Evolutionary conservation across 805 yeast species (phyloP).

Genomic region (Jamesozyma gamospora): DNA sequence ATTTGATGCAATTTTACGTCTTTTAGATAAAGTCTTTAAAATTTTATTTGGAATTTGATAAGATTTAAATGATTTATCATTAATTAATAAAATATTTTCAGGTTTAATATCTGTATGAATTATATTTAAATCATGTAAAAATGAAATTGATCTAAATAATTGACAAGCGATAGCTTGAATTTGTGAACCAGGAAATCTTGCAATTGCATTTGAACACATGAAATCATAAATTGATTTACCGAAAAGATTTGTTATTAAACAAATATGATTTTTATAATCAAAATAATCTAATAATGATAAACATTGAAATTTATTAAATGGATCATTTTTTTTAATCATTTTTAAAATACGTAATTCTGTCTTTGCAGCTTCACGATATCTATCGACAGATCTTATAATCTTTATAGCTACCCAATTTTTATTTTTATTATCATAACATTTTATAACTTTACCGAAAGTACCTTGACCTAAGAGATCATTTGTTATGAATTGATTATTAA

Average conservation of each 20-base stretch:
- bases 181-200: conserved; percentile 91
- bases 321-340: conserved; percentile 24
- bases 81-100: conserved; percentile 66
- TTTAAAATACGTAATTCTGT: conserved; percentile 75
- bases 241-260: conserved; percentile 81
- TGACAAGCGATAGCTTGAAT: conserved; percentile 84
- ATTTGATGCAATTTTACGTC: conserved; percentile 25
- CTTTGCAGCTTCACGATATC: conserved; percentile 91
- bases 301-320: conserved; percentile 59
- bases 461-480: conserved; percentile 79
- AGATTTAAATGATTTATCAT: conserved; percentile 17
- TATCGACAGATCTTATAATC: conserved; percentile 82
- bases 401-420: conserved; percentile 70
- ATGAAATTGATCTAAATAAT: conserved; percentile 73
- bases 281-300: conserved; percentile 81
- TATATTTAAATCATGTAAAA: conserved; percentile 77
- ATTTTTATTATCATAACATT: conserved; percentile 54
- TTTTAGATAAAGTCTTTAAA: conserved; percentile 16
- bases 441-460: conserved; percentile 96
- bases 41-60: conserved; percentile 16
- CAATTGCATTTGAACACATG: conserved; percentile 68
- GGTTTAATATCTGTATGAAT: conserved; percentile 97
- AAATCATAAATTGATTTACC: conserved; percentile 86
- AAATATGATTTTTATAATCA: conserved; percentile 87
- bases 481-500: conserved; percentile 54